Base-by-base conservation (phyloP, 2,329 filamentous ascomycete genomes). In the Colletotrichum musicola region DNA sequence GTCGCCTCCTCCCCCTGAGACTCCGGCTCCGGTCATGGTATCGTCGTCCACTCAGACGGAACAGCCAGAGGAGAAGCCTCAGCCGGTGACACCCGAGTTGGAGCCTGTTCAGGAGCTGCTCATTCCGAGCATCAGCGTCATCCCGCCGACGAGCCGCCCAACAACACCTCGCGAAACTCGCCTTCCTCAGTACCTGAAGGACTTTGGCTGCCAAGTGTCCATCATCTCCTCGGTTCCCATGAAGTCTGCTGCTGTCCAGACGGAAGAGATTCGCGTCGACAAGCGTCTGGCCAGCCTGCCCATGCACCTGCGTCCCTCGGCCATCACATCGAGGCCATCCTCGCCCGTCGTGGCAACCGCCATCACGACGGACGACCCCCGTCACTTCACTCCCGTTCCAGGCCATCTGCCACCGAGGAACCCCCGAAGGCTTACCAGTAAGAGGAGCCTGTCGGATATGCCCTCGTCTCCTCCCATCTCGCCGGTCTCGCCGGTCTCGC, bases 111-210 rank as follows among this genome's bases (percentile, higher is more conserved):
- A 72, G 25, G 81, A 83, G 72, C 80, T 89, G 68, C 75, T 85
- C 4, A 92, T 98, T 70, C 95, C 95, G 0, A 93, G 91, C 74
- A 99, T 99, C 76, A 92, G 93, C 64, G 93, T 99, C 59, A 93
- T 97, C 73, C 96, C 96, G 38, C 95, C 96, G 0, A 89, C 87
- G 3, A 97, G 94, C 63, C 89, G 92, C 55, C 94, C 95, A n/a
- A 85, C 90, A 4, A 94, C 94, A 2, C 94, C 94, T 2, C 88
- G 87, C 55, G 89, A 91, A 72, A 90, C 91, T 59, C 86, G 90
- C 6, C 88, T 97, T 62, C 90, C 97, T 35, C 94, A 94, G 62
- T 90, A 95, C 64, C 89, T 89, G 70, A 98, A 94, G 78, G 94
- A 94, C 79, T 90, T 92, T 71, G 90, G 90, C 18, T 95, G 92